Evolutionary conservation across 805 yeast species (phyloP).

Genomic region (Myxozyma mucilagina): DNA sequence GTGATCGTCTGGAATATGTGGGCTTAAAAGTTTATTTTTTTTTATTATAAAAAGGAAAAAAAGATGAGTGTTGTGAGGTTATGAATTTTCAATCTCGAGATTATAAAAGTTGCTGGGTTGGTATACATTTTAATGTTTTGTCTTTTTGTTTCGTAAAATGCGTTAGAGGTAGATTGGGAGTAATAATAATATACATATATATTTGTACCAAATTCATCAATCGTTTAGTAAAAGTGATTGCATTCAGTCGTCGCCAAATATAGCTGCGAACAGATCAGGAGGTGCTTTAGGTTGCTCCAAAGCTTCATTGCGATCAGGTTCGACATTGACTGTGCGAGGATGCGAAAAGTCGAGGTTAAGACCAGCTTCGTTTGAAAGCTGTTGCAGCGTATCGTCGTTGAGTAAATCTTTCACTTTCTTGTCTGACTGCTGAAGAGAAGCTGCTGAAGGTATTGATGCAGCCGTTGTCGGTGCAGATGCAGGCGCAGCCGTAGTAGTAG

Average conservation of each 20-base stretch:
- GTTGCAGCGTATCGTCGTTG: conserved; percentile 2
- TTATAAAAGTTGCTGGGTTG: neutral
- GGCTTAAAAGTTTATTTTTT: neutral
- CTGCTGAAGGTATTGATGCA: neutral
- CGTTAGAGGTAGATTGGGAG: neutral
- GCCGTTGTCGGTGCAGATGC: neutral
- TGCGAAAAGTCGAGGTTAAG: neutral
- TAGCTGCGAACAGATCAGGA: conserved; percentile 30
- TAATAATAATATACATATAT: neutral
- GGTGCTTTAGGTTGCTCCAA: conserved; percentile 32
- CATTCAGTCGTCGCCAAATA: conserved; percentile 32
- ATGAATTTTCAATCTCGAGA: neutral
- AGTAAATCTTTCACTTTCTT: conserved; percentile 1
- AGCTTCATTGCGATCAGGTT: conserved; percentile 29
- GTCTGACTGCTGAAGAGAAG: neutral
- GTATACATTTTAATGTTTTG: neutral
- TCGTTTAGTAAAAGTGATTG: neutral
- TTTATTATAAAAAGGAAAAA: neutral
- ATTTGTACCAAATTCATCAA: neutral
- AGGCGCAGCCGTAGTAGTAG: neutral
- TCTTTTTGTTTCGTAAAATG: neutral
- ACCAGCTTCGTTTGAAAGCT: conserved; percentile 13
- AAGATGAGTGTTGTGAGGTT: neutral
- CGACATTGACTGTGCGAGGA: neutral
- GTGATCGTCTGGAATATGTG: neutral